Conservation (phyloP, 331 rosid genomes). For the Telfairia occidentalis region DNA sequence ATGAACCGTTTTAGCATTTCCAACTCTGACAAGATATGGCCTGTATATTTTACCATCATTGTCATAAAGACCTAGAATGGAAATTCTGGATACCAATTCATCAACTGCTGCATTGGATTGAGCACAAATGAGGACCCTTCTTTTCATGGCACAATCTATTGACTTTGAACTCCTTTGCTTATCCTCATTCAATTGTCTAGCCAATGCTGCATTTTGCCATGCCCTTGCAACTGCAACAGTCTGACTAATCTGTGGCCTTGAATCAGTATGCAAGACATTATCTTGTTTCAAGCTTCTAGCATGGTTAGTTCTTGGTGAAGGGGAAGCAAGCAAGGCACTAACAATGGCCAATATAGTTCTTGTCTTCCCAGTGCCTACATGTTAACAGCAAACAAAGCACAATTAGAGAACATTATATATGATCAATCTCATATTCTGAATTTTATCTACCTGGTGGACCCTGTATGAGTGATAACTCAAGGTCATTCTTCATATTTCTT, state of each 20-base stretch:
- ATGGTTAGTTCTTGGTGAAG: slow-evolving; percentile 28
- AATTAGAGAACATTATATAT: slow-evolving; percentile 14
- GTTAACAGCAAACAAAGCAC: slow-evolving; percentile 16
- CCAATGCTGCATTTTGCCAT: slow-evolving; percentile 98
- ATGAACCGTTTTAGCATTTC: slow-evolving; percentile 81
- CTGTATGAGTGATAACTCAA: slow-evolving; percentile 79
- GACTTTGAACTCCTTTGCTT: slow-evolving; percentile 35
- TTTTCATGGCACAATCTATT: slow-evolving; percentile 34
- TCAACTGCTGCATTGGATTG: slow-evolving; percentile 99
- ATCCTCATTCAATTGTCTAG: slow-evolving; percentile 57
- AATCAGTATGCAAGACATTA: slow-evolving; percentile 21
- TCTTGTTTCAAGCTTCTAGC: slow-evolving; percentile 28
- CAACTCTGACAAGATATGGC: slow-evolving; percentile 97
- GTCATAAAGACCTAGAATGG: slow-evolving; percentile 70
- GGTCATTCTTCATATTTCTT: slow-evolving; percentile 33
- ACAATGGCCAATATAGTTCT: slow-evolving; percentile 88
- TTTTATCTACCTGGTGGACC: slow-evolving; percentile 87
- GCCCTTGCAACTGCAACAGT: slow-evolving; percentile 72
- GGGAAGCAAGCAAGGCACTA: slow-evolving; percentile 67
- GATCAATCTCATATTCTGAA: background rate
- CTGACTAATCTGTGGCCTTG: slow-evolving; percentile 39
- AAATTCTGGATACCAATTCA: slow-evolving; percentile 88
- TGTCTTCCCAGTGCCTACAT: slow-evolving; percentile 91
- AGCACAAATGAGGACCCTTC: slow-evolving; percentile 91
- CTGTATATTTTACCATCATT: slow-evolving; percentile 65